A percentile compares a stretch with the other conserved stretches of the same genome.
phyloP scores from a whole-genome alignment of 768 basidiomycete species.

The Tricholoma matsutake region DNA sequence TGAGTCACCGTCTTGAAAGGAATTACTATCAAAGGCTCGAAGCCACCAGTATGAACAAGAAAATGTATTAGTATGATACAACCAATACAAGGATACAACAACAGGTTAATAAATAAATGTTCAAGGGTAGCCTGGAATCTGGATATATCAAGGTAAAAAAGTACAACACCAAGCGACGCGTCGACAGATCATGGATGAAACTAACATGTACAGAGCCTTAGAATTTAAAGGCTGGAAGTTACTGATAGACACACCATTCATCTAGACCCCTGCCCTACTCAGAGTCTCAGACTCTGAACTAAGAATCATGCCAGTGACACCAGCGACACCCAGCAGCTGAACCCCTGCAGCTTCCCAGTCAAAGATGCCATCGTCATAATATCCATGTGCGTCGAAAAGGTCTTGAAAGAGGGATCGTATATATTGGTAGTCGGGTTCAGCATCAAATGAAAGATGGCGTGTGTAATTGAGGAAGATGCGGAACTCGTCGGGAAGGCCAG shows the following conservation, averaged over 20 bases:
- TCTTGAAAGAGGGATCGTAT: conserved; percentile 50
- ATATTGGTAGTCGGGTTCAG: conserved; percentile 59
- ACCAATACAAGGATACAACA: not conserved
- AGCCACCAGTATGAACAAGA: not conserved
- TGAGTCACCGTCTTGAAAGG: not conserved
- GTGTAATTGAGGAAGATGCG: not conserved
- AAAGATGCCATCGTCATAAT: conserved; percentile 56
- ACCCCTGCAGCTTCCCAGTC: conserved; percentile 28
- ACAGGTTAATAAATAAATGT: not conserved
- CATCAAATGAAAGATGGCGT: conserved; percentile 53
- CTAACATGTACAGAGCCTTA: not conserved
- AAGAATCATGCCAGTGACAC: not conserved
- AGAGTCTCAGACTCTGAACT: not conserved
- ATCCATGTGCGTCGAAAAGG: conserved; percentile 31
- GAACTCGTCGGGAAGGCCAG: not conserved
- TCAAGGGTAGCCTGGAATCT: not conserved
- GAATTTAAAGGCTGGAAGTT: not conserved
- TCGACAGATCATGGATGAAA: not conserved
- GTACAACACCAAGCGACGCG: not conserved
- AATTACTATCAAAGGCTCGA: not conserved
- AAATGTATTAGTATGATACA: not conserved
- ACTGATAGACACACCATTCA: not conserved
- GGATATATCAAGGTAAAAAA: not conserved
- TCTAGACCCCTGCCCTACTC: not conserved
- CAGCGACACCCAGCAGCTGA: not conserved